These are phyloP conservation scores for Xylariaceae sp. DNA, from an alignment of 2,329 filamentous ascomycete species.

Conservation along the genomic window DNA sequence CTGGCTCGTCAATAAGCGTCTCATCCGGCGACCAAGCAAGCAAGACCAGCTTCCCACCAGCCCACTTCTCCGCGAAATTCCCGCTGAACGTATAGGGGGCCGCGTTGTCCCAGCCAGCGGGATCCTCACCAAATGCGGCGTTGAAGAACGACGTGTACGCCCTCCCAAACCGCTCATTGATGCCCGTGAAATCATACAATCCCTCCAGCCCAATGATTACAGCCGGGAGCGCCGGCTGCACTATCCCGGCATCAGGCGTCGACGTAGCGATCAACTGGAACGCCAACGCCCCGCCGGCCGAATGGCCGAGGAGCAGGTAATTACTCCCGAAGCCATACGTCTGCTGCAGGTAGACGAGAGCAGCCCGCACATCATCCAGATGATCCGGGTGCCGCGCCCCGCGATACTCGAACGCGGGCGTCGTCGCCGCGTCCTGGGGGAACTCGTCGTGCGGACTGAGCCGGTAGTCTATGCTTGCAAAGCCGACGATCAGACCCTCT, in stretches of 20 bases:
- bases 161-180: constrained; percentile 43
- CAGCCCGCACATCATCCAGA: constrained; percentile 50
- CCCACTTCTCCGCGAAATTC: constrained; percentile 39
- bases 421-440: constrained; percentile 39
- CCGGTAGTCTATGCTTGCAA: constrained; percentile 61
- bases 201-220: constrained; percentile 59
- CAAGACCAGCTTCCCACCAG: constrained; percentile 30
- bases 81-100: constrained; percentile 47
- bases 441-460: constrained; percentile 50
- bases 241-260: constrained; percentile 25
- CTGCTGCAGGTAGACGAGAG: constrained; percentile 45
- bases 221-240: constrained; percentile 37
- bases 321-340: constrained; percentile 38
- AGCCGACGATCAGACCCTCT: constrained; percentile 44
- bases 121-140: constrained; percentile 56
- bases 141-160: constrained; percentile 53
- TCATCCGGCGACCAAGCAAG: constrained; percentile 46
- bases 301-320: constrained; percentile 58
- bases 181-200: constrained; percentile 58
- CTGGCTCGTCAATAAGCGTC: constrained; percentile 49
- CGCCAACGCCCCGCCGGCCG: constrained; percentile 58
- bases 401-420: constrained; percentile 32
- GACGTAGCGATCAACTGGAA: constrained; percentile 50
- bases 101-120: constrained; percentile 45
- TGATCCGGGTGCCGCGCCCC: constrained; percentile 56